A percentile compares a stretch with the other conserved stretches of the same genome.
Conservation (phyloP, 2,329 filamentous ascomycete species). For the Epichloe sibirici region DNA sequence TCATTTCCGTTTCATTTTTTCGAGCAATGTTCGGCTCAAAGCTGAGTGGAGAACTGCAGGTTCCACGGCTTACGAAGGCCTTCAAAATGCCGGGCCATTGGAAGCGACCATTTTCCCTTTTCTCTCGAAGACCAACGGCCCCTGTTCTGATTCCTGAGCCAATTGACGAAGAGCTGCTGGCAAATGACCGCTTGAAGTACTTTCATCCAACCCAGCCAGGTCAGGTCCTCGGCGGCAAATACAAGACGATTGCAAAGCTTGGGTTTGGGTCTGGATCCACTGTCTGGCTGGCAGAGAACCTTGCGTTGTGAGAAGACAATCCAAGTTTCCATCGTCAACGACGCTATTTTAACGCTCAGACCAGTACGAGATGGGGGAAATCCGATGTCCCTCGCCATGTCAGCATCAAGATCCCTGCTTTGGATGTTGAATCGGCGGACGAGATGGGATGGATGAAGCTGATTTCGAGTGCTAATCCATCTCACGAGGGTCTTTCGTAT, state of each 20-base stretch:
- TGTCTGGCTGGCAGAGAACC: slow-evolving; percentile 23
- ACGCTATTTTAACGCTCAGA: not conserved
- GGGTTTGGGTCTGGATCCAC: slow-evolving; percentile 24
- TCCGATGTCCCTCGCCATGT: slow-evolving; percentile 5
- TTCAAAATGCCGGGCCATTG: no score
- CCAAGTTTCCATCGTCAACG: no score
- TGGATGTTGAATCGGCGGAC: slow-evolving; percentile 7
- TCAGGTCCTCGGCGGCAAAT: slow-evolving; percentile 20
- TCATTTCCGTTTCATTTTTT: no score
- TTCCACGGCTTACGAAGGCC: no score
- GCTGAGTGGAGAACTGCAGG: no score
- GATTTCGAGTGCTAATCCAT: slow-evolving; percentile 8
- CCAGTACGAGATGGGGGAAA: slow-evolving; percentile 1
- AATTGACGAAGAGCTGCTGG: slow-evolving; percentile 11
- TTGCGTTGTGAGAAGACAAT: slow-evolving; percentile 7
- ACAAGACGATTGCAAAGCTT: slow-evolving; percentile 23
- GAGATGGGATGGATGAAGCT: slow-evolving; percentile 7
- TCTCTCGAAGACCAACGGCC: no score
- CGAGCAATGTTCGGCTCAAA: no score
- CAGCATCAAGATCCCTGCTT: slow-evolving; percentile 8
- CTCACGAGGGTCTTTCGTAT: slow-evolving; percentile 8
- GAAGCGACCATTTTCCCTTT: no score
- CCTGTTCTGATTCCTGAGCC: no score
- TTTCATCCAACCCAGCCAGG: slow-evolving; percentile 11
- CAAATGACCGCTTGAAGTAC: slow-evolving; percentile 4